Evolutionary conservation across 768 basidiomycete genomes (phyloP).

Genomic region (Leccinellum rugosiceps): DNA sequence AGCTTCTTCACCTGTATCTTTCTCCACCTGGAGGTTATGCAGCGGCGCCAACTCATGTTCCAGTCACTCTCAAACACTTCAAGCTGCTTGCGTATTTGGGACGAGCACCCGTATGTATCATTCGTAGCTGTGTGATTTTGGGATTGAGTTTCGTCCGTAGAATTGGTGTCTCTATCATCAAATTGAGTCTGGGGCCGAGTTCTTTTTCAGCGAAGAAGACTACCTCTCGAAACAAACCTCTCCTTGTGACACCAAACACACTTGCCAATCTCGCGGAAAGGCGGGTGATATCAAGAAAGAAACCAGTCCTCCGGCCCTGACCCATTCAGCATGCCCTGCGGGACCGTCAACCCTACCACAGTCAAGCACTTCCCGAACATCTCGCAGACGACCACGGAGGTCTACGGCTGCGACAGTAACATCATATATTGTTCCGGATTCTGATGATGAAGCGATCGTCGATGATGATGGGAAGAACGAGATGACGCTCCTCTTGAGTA

Average conservation of each 20-base stretch:
- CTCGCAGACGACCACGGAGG: constrained; percentile 59
- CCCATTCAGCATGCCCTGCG: constrained; percentile 21
- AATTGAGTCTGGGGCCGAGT: constrained; percentile 64
- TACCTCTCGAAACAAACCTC: constrained; percentile 45
- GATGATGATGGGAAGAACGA: constrained; percentile 37
- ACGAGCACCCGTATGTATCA: constrained; percentile 50
- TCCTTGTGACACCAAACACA: constrained; percentile 21
- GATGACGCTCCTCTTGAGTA: constrained; percentile 27
- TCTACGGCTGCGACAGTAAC: constrained; percentile 48
- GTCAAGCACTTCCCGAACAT: constrained; percentile 18
- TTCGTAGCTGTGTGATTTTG: background rate
- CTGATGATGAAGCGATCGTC: constrained; percentile 61
- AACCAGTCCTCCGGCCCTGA: constrained; percentile 29
- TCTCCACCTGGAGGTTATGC: constrained; percentile 21
- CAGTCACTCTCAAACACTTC: constrained; percentile 75
- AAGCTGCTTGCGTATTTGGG: constrained; percentile 68
- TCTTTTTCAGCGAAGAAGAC: constrained; percentile 68
- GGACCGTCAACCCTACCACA: constrained; percentile 14
- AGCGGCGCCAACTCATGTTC: constrained; percentile 42
- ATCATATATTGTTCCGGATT: constrained; percentile 67
- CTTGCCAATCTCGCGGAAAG: constrained; percentile 26
- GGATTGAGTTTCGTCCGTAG: constrained; percentile 31
- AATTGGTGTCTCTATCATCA: constrained; percentile 53
- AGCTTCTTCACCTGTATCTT: constrained; percentile 52
- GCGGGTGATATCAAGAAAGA: constrained; percentile 42